Conservation (phyloP, 2,329 filamentous ascomycete species). For the Colletotrichum sp. region DNA sequence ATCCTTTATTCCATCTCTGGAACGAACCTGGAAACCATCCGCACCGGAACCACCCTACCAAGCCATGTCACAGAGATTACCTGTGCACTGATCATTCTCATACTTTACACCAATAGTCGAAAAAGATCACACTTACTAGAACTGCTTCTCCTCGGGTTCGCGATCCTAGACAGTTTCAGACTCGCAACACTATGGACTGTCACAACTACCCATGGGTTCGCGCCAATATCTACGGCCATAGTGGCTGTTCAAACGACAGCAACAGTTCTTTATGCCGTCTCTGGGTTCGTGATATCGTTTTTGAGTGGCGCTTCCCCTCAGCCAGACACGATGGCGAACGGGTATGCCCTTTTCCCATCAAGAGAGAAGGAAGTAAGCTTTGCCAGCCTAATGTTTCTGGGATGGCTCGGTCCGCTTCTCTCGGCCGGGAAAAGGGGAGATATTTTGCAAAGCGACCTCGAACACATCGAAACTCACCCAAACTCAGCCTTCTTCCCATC, state of each 20-base stretch:
- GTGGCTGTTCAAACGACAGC: not conserved
- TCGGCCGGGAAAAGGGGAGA: not conserved
- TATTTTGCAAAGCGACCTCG: not conserved
- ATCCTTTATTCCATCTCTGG: not conserved
- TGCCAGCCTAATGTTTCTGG: not conserved
- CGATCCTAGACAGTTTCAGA: not conserved
- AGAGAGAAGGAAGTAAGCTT: not conserved
- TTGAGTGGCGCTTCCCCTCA: not conserved
- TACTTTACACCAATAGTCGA: not conserved
- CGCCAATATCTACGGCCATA: not conserved
- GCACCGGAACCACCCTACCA: not conserved
- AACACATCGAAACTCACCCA: not conserved
- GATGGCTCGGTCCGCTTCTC: not conserved
- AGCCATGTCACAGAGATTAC: not conserved
- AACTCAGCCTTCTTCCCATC: not conserved
- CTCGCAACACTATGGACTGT: not conserved
- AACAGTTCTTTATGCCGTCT: not conserved
- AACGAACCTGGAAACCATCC: not conserved
- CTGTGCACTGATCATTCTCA: not conserved
- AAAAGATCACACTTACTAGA: not conserved
- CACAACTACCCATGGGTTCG: not conserved
- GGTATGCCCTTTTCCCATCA: not conserved
- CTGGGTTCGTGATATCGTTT: not conserved
- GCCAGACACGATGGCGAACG: not conserved
- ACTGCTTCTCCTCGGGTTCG: not conserved